A percentile compares a stretch with the other conserved stretches of the same genome.
Conservation (phyloP, 148 eudicot species). For the Simmondsia chinensis region DNA sequence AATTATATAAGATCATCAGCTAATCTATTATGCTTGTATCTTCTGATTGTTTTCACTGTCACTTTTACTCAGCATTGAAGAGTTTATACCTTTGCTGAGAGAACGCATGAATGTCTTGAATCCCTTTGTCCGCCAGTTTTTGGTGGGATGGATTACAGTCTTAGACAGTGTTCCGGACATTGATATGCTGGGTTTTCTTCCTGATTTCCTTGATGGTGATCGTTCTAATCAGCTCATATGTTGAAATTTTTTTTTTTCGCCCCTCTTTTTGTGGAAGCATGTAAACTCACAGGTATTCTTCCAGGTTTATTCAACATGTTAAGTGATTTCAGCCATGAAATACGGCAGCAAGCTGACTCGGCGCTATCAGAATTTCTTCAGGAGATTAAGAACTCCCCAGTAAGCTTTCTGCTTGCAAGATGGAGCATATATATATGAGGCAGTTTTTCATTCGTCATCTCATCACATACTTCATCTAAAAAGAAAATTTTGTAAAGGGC, state of each 20-base stretch:
- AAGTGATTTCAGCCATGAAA: slow-evolving; percentile 93
- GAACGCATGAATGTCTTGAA: slow-evolving; percentile 96
- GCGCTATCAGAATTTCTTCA: slow-evolving; percentile 96
- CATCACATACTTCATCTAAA: no score
- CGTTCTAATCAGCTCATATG: not conserved
- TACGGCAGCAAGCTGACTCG: slow-evolving; percentile 97
- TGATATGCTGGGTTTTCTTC: slow-evolving; percentile 99
- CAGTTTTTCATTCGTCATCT: no score
- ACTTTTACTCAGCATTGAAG: slow-evolving; percentile 69
- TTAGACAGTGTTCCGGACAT: slow-evolving; percentile 97
- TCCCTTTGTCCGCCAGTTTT: slow-evolving; percentile 94
- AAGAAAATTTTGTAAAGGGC: no score
- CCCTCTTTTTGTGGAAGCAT: slow-evolving; percentile 4
- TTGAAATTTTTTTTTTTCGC: not conserved
- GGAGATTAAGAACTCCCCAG: slow-evolving; percentile 96
- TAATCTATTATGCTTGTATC: not conserved
- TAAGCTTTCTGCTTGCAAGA: slow-evolving; percentile 28
- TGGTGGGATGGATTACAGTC: slow-evolving; percentile 99
- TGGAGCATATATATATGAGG: no score
- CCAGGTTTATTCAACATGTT: slow-evolving; percentile 97
- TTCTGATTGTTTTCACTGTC: slow-evolving; percentile 6
- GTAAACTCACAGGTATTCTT: slow-evolving; percentile 9
- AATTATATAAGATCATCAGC: not conserved
- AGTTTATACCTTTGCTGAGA: slow-evolving; percentile 94
- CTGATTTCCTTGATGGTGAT: slow-evolving; percentile 98